These are phyloP conservation scores for Yarrowia porcina DNA, from an alignment of 805 yeast genomes.

Conservation along the genomic window DNA sequence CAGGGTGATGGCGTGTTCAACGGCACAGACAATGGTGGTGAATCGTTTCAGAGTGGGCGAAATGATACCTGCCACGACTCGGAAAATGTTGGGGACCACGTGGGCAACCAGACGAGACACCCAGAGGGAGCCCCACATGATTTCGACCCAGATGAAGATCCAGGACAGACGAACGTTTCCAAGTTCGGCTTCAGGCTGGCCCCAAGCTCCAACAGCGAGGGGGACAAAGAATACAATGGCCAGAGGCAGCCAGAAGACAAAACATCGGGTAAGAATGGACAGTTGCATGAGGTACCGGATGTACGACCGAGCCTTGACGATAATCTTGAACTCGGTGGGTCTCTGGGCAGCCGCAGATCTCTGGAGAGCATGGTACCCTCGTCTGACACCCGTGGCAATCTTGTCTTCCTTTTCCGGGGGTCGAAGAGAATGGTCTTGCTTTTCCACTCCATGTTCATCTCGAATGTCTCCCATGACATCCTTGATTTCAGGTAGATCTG, in stretches of 20 bases:
- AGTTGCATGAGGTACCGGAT: slow-evolving; percentile 27
- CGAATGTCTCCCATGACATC: slow-evolving; percentile 26
- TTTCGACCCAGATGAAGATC: slow-evolving; percentile 44
- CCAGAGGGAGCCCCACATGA: slow-evolving; percentile 41
- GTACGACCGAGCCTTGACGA: slow-evolving; percentile 29
- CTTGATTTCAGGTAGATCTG: slow-evolving; percentile 17
- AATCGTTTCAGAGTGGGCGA: slow-evolving; percentile 37
- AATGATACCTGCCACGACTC: slow-evolving; percentile 36
- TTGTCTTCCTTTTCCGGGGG: slow-evolving; percentile 22
- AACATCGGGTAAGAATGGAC: slow-evolving; percentile 36
- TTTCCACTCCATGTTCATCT: slow-evolving; percentile 23
- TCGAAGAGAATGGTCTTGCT: neutral
- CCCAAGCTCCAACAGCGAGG: slow-evolving; percentile 42
- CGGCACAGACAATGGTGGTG: slow-evolving; percentile 37
- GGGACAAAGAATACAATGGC: slow-evolving; percentile 41
- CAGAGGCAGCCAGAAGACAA: slow-evolving; percentile 41
- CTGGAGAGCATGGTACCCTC: slow-evolving; percentile 28
- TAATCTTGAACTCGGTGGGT: slow-evolving; percentile 27
- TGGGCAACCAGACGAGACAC: slow-evolving; percentile 39
- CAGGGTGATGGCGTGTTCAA: slow-evolving; percentile 39
- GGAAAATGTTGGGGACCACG: slow-evolving; percentile 36
- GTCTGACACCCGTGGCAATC: slow-evolving; percentile 5
- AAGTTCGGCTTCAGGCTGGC: slow-evolving; percentile 33
- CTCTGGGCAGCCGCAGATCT: neutral
- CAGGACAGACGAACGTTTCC: slow-evolving; percentile 40